Percentiles rank a stretch among this genome's conserved stretches.
These are phyloP conservation scores for Phytopythium oedochilum DNA, from an alignment of 352 stramenopile genomes.

Conservation along the genomic window DNA sequence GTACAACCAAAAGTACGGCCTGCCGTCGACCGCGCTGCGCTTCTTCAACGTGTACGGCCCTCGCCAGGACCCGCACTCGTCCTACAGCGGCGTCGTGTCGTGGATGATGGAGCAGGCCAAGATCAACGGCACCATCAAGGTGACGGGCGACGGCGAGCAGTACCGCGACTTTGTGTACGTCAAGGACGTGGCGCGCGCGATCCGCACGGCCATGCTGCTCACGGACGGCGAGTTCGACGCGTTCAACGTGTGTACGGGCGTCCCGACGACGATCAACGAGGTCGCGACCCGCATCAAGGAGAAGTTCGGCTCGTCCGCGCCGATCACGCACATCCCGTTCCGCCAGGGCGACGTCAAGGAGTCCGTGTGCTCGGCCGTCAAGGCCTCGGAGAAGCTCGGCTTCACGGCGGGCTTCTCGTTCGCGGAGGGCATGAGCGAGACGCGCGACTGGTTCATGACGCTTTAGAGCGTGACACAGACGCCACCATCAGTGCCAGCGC, in stretches of 20 bases:
- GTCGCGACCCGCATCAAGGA: constrained; percentile 37
- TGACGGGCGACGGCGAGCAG: constrained; percentile 46
- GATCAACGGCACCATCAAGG: constrained; percentile 51
- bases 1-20: constrained; percentile 61
- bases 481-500: constrained; percentile 73
- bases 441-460: constrained; percentile 51
- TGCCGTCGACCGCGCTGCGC: constrained; percentile 70
- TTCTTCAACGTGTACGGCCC: constrained; percentile 87
- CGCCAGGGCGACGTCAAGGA: constrained; percentile 54
- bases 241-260: constrained; percentile 62
- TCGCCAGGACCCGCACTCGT: constrained; percentile 66
- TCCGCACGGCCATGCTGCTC: constrained; percentile 52
- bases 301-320: constrained; percentile 32
- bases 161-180: constrained; percentile 66
- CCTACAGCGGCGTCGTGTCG: constrained; percentile 56
- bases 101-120: constrained; percentile 67
- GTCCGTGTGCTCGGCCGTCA: constrained; percentile 41
- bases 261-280: constrained; percentile 48
- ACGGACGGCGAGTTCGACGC: constrained; percentile 44
- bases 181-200: constrained; percentile 55
- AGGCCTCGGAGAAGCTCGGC: constrained; percentile 37
- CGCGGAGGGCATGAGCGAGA: constrained; percentile 34
- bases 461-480: constrained; percentile 35
- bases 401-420: constrained; percentile 45
- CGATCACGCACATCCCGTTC: constrained; percentile 40